phyloP scores from a whole-genome alignment of 164 flowering plant genomes.

The Tinospora cordifolia region DNA sequence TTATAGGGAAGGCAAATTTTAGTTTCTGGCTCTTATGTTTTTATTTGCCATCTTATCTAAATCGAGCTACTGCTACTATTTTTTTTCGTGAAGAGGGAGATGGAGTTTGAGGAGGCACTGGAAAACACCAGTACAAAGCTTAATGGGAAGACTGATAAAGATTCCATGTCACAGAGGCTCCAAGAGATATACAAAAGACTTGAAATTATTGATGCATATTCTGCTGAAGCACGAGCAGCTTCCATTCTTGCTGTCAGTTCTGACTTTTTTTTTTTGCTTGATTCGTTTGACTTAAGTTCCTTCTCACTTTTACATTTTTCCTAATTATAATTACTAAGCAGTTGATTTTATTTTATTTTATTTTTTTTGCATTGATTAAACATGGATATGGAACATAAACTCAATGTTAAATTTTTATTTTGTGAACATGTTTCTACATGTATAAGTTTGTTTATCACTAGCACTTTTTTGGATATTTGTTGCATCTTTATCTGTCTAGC shows the following conservation, averaged over 20 bases:
- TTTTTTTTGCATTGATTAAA: not conserved
- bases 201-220: slow-evolving; percentile 78
- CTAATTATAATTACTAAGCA: not conserved
- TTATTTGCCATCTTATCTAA: not conserved
- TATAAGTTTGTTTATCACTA: not conserved
- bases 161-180: slow-evolving; percentile 53
- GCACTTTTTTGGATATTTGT: too few species aligned
- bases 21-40: not conserved
- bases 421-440: not conserved
- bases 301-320: slow-evolving; percentile 3
- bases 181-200: slow-evolving; percentile 85
- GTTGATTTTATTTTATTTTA: too few species aligned
- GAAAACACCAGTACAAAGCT: slow-evolving; percentile 33
- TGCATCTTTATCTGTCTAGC: too few species aligned
- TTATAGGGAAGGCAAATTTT: not conserved
- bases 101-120: slow-evolving; percentile 42
- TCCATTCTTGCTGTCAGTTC: slow-evolving; percentile 89
- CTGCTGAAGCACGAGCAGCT: slow-evolving; percentile 96
- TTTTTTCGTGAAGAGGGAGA: slow-evolving; percentile 47
- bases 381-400: not conserved
- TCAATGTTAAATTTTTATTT: not conserved
- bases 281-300: not conserved
- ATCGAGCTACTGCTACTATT: slow-evolving; percentile 13
- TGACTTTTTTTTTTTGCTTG: slow-evolving; percentile 4
- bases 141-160: slow-evolving; percentile 42